These are phyloP conservation scores for Fusarium subtropicale DNA, from an alignment of 2,329 filamentous ascomycete genomes.

Conservation along the genomic window DNA sequence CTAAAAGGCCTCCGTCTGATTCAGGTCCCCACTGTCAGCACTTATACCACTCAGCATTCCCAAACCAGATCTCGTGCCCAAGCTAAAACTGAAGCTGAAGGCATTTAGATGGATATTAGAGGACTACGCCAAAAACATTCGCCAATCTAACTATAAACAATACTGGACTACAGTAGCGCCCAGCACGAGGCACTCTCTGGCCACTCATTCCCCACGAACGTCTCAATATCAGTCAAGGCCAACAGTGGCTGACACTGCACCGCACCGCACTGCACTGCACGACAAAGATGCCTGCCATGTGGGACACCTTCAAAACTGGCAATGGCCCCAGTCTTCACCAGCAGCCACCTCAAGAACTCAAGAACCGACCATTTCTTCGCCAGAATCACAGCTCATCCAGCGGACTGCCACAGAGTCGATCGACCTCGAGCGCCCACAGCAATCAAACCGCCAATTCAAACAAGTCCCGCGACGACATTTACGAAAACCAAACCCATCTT, in stretches of 20 bases:
- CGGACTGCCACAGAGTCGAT: conserved; percentile 29
- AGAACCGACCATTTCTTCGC: conserved; percentile 46
- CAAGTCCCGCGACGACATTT: conserved; percentile 28
- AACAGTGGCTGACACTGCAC: conserved; percentile 11
- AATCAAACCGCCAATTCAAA: conserved; percentile 22
- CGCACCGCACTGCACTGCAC: neutral
- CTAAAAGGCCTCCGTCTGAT: conserved; percentile 26
- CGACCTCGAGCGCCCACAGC: conserved; percentile 31
- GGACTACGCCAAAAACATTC: conserved; percentile 40
- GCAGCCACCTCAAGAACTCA: conserved; percentile 44
- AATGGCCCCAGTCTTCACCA: conserved; percentile 39
- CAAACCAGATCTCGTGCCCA: conserved; percentile 12
- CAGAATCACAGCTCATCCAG: conserved; percentile 24
- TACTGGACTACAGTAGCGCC: conserved; percentile 18
- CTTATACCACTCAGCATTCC: conserved; percentile 18
- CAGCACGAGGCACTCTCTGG: conserved; percentile 26
- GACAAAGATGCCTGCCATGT: conserved; percentile 44
- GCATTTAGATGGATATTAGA: conserved; percentile 8
- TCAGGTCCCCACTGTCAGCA: conserved; percentile 36
- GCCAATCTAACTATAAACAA: neutral
- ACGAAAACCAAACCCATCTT: conserved; percentile 32
- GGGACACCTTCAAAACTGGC: conserved; percentile 45
- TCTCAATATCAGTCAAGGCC: conserved; percentile 20
- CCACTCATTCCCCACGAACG: conserved; percentile 1
- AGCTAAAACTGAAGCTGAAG: conserved; percentile 23